Conservation (phyloP, 148 eudicot species). For the Amaranthus cruentus region DNA sequence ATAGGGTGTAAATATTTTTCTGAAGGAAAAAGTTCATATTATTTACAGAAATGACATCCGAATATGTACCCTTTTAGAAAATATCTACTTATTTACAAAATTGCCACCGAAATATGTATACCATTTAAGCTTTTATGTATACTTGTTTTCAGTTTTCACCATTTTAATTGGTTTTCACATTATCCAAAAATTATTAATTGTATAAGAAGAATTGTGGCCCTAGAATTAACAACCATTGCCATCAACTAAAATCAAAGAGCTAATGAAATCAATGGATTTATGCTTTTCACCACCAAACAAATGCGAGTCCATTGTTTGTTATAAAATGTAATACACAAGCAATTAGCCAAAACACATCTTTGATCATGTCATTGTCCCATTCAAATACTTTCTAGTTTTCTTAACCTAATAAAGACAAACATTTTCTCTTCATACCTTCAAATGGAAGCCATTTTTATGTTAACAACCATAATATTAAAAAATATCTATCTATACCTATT, state of each 20-base stretch:
- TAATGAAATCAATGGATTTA: not conserved
- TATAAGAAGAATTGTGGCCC: conserved; percentile 26
- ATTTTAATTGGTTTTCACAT: too few relatives aligned
- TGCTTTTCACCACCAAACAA: conserved; percentile 21
- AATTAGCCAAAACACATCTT: conserved; percentile 18
- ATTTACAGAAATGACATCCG: too few relatives aligned
- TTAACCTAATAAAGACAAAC: not conserved
- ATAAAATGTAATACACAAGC: conserved; percentile 25
- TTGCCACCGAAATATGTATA: too few relatives aligned
- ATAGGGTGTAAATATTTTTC: too few relatives aligned
- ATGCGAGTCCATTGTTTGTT: conserved; percentile 22
- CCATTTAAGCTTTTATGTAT: too few relatives aligned
- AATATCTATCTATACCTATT: too few relatives aligned
- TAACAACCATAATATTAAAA: not conserved
- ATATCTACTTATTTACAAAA: too few relatives aligned
- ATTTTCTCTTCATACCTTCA: conserved; percentile 5
- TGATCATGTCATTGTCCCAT: conserved; percentile 12
- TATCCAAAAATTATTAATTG: conserved; percentile 12
- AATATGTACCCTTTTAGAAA: too few relatives aligned
- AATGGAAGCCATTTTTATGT: conserved; percentile 5
- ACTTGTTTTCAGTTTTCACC: too few relatives aligned
- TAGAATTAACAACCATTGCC: conserved; percentile 29
- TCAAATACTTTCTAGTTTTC: not conserved
- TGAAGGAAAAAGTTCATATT: too few relatives aligned
- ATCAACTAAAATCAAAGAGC: conserved; percentile 13